Base-by-base conservation (phyloP, 257 asterid genomes). In the Solanum tacnaense region DNA sequence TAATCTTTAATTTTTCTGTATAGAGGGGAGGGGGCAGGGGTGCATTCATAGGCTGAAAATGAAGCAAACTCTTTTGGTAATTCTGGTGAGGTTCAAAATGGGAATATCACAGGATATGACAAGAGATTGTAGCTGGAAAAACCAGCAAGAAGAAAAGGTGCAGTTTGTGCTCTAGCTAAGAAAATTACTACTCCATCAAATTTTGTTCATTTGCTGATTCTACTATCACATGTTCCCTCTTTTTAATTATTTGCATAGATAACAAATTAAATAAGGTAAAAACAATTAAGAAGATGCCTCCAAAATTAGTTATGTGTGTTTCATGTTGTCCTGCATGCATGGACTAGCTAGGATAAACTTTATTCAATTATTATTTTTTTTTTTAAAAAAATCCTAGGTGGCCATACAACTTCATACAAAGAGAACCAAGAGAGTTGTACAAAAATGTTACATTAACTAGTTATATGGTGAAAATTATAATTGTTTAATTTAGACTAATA, bases 111-210 rank as follows among this genome's bases (percentile, higher is more conserved):
- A 46, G 27, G 85, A 81, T 44, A 49, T 46, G 68, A 49, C 85
- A 82, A 82, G 36, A 82, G 85, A 49, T 82, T 29, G 85, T 82
- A 82, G 85, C 85, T 82, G 85, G 85, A 29, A 82, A 82, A 46
- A 29, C 21, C 85, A 82, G 62, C 85, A 49, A 81, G 70, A 49
- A 82, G 29, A 81, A 81, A 81, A 81, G 70, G 68, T 49, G 67
- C 41, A n/a, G 2, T 46, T 81, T 81, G 68, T 46, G 29, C 27
- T 18, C 41, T 82, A 82, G 31, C 32, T 35, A 21, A 74, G 83
- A 36, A 74, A 74, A 74, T 36, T 74, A 74, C 46, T 72, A 34
- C 79, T 32, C 27, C 35, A 44, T 44, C 65, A 27, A 39, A 13
- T 79, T 79, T 13, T 31, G 39, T 79, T 79, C 67, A 79, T 79